These are phyloP conservation scores for Xerocomellus chrysenteron DNA, from an alignment of 768 basidiomycete species.

Conservation along the genomic window DNA sequence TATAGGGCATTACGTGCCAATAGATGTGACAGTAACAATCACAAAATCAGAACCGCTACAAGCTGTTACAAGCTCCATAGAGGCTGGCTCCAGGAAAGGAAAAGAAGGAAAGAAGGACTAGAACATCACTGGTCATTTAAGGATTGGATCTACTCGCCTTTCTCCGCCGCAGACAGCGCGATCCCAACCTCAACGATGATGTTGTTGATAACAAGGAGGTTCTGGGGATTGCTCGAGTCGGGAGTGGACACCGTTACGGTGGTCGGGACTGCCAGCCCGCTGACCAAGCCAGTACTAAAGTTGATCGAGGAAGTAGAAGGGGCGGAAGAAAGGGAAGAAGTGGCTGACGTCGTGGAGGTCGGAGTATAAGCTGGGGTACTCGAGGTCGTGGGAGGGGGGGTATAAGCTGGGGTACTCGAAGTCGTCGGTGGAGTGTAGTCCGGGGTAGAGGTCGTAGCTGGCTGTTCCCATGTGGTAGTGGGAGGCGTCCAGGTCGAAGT, in stretches of 20 bases:
- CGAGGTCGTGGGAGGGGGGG: slow-evolving; percentile 23
- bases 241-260: slow-evolving; percentile 32
- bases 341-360: slow-evolving; percentile 23
- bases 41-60: neutral
- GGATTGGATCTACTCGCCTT: slow-evolving; percentile 1
- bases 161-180: slow-evolving; percentile 5
- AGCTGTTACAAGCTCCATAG: neutral
- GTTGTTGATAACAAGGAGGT: slow-evolving; percentile 35
- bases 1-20: slow-evolving; percentile 23
- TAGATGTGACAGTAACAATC: neutral
- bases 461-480: slow-evolving; percentile 19
- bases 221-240: slow-evolving; percentile 31
- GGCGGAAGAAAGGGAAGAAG: slow-evolving; percentile 16
- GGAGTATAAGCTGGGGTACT: slow-evolving; percentile 17
- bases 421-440: slow-evolving; percentile 20
- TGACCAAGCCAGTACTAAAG: slow-evolving; percentile 18
- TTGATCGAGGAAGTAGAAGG: slow-evolving; percentile 22
- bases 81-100: slow-evolving; percentile 9
- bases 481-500: slow-evolving; percentile 13
- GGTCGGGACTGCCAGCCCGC: slow-evolving; percentile 27
- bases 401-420: slow-evolving; percentile 14
- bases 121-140: neutral
- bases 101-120: neutral
- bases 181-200: slow-evolving; percentile 37
- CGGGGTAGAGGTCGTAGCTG: slow-evolving; percentile 24